These are phyloP conservation scores for Suhomyces prunicola DNA, from an alignment of 805 yeast genomes.

Conservation along the genomic window DNA sequence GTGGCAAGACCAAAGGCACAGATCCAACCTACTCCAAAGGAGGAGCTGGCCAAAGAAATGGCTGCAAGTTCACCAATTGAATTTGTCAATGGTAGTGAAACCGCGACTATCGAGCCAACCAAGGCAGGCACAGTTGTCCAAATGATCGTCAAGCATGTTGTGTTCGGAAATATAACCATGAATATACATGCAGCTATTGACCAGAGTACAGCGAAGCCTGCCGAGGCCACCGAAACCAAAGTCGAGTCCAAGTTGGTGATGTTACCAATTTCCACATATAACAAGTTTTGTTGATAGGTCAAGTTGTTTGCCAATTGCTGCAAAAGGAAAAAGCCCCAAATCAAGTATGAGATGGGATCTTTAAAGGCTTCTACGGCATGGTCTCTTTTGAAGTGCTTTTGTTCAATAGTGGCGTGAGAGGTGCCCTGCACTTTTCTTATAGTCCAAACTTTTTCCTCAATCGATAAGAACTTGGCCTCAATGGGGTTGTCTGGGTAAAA, in stretches of 20 bases:
- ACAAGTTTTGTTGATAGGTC: slow-evolving; percentile 49
- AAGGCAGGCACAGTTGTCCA: slow-evolving; percentile 43
- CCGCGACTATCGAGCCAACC: slow-evolving; percentile 45
- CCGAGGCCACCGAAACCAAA: slow-evolving; percentile 51
- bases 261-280: slow-evolving; percentile 46
- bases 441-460: slow-evolving; percentile 50
- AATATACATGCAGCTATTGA: slow-evolving; percentile 35
- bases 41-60: slow-evolving; percentile 45
- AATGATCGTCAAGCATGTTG: slow-evolving; percentile 32
- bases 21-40: slow-evolving; percentile 42
- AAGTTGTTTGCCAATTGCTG: slow-evolving; percentile 52
- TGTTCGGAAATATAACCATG: slow-evolving; percentile 28
- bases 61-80: slow-evolving; percentile 43
- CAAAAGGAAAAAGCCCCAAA: slow-evolving; percentile 34
- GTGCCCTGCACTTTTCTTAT: slow-evolving; percentile 35
- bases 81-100: slow-evolving; percentile 42
- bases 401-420: slow-evolving; percentile 35
- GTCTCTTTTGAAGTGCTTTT: slow-evolving; percentile 42
- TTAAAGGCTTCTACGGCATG: slow-evolving; percentile 50
- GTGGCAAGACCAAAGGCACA: slow-evolving; percentile 26
- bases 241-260: slow-evolving; percentile 43
- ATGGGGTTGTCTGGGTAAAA: slow-evolving; percentile 58
- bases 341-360: slow-evolving; percentile 34
- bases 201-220: slow-evolving; percentile 46
- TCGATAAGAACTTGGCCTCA: slow-evolving; percentile 44